Evolutionary conservation across 2,329 filamentous ascomycete genomes (phyloP).

Genomic region (Fusarium sublunatum): DNA sequence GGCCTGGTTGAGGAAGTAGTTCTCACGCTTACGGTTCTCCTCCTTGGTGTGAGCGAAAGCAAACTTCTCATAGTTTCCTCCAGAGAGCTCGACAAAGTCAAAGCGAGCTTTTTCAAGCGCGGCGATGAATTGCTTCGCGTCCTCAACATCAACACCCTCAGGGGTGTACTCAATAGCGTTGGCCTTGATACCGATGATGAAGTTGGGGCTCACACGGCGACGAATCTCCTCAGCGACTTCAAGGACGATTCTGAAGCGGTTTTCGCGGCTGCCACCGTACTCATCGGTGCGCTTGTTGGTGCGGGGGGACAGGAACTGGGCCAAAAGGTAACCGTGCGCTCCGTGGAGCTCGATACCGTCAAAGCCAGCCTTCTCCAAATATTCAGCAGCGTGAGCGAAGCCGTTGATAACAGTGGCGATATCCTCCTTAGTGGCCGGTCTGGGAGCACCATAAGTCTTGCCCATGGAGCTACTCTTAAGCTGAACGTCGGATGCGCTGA

Average conservation of each 20-base stretch:
- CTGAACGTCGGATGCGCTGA: conserved; percentile 65
- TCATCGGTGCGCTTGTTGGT: conserved; percentile 62
- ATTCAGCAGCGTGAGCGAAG: conserved; percentile 55
- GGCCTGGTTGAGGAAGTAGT: conserved; percentile 69
- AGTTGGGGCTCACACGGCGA: conserved; percentile 54
- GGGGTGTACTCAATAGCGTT: conserved; percentile 65
- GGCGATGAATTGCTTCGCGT: conserved; percentile 59
- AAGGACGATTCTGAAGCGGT: conserved; percentile 57
- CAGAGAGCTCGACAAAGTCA: conserved; percentile 68
- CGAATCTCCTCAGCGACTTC: conserved; percentile 59
- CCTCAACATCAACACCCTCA: conserved; percentile 61
- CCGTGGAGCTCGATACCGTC: conserved; percentile 34
- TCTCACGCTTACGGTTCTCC: conserved; percentile 63
- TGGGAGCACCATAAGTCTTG: conserved; percentile 48
- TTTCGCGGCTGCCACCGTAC: conserved; percentile 59
- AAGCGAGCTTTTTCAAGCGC: conserved; percentile 60
- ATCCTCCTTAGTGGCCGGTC: conserved; percentile 29
- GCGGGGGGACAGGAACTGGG: conserved; percentile 59
- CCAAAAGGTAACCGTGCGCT: conserved; percentile 57
- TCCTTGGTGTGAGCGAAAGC: conserved; percentile 64
- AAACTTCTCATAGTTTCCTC: conserved; percentile 67
- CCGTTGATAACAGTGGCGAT: conserved; percentile 27
- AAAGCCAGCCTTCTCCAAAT: conserved; percentile 48
- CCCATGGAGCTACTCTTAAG: conserved; percentile 65
- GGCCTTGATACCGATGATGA: conserved; percentile 65